Base-by-base conservation (phyloP, 1,139 yeast species). In the Debaryomyces sp. region DNA sequence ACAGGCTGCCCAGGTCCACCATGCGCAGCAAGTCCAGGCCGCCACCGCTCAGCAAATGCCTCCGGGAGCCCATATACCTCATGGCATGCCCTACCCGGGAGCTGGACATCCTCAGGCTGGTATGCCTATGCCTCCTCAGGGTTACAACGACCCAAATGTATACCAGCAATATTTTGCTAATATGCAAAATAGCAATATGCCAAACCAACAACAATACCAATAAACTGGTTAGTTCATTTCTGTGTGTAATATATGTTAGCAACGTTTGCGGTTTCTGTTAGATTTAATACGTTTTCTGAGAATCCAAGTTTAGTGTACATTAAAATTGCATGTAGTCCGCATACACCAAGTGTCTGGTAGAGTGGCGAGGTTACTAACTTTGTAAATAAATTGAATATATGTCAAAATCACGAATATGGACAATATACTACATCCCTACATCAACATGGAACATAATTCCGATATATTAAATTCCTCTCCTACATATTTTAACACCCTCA, bases 101-200 rank as follows among this genome's bases (percentile, higher is more conserved):
- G 68, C 70, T 27, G 72, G 70, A 45, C 72, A 66, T 54, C 77
- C 76, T 22, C 73, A 66, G 54, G 67, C 64, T 18, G 69, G 69
- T 24, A 68, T 73, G 64, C 78, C 77, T 13, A 67, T 69, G 49
- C 77, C 78, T 41, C 80, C 77, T 44, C 81, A 77, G 56, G 75
- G 77, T 52, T 70, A 68, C 55, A 67, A 63, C 43, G 71, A 67
- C 53, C 63, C 71, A 21, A 78, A 78, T 48, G 84, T 77, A 45
- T 80, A 81, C 58, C 84, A 82, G 62, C 84, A 81, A 55, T 82
- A 82, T 63, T 83, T 82, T 62, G 77, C 81, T 56, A 81, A 77
- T 58, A 77, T 80, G 67, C 82, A 78, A 54, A 68, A 75, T 55
- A 76, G 75, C 41, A 74, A 72, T 61, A 66, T 75, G 54, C 79